Evolutionary conservation across 2,329 filamentous ascomycete species (phyloP).

Genomic region (Fusarium nanum): DNA sequence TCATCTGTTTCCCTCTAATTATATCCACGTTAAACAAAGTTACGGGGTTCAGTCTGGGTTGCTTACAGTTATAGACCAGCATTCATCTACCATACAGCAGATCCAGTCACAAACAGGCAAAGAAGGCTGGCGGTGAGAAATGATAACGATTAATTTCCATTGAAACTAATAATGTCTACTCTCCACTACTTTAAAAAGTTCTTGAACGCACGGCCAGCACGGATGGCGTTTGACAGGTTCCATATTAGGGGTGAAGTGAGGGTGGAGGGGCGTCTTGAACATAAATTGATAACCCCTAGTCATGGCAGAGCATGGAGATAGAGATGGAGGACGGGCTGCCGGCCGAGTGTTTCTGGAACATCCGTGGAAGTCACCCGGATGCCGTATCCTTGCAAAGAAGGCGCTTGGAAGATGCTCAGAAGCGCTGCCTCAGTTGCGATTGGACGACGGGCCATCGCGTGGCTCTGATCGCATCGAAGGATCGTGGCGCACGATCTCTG

Average conservation of each 20-base stretch:
- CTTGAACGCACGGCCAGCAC: not conserved
- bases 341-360: slow-evolving; percentile 45
- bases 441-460: slow-evolving; percentile 25
- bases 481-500: slow-evolving; percentile 40
- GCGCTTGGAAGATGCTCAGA: slow-evolving; percentile 40
- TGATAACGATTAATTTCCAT: slow-evolving; percentile 17
- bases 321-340: slow-evolving; percentile 19
- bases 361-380: slow-evolving; percentile 26
- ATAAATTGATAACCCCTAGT: slow-evolving; percentile 15
- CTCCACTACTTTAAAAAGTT: slow-evolving; percentile 20
- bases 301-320: not conserved
- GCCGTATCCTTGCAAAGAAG: slow-evolving; percentile 42
- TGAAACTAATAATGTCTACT: slow-evolving; percentile 6
- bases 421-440: slow-evolving; percentile 24
- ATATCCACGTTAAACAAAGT: not conserved
- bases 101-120: not conserved
- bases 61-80: slow-evolving; percentile 1
- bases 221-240: slow-evolving; percentile 27
- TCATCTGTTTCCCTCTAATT: not conserved
- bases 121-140: slow-evolving; percentile 20
- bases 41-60: not conserved
- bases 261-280: slow-evolving; percentile 14
- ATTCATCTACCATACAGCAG: not conserved
- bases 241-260: slow-evolving; percentile 12
- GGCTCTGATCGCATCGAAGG: slow-evolving; percentile 22